Base-by-base conservation (phyloP, 2,329 filamentous ascomycete species). In the Curvularia lunata region DNA sequence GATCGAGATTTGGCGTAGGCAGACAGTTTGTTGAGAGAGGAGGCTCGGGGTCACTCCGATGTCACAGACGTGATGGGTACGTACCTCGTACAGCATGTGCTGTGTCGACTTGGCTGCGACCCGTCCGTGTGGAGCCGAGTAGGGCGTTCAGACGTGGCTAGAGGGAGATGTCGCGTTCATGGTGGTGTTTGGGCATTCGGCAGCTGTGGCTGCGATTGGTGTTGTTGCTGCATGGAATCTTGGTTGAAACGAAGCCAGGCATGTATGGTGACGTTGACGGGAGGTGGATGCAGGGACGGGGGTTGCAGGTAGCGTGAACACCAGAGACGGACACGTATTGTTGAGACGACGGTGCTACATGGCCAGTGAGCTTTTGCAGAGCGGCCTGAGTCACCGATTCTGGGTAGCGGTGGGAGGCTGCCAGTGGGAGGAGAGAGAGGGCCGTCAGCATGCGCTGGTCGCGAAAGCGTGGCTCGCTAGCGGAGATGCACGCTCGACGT, bases 281-380 rank as follows among this genome's bases (percentile, higher is more conserved):
- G 28, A 37, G 12, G 42, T 42, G 38, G 23, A 52, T 53, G 49
- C 54, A 53, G 43, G 54, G 42, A 53, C 47, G 53, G 40, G 37
- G 52, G 21, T 40, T 42, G 27, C 27, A 34, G 16, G n/a, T 40
- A 47, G 51, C 23, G 51, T 21, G 25, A 53, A 49, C 37, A 27
- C 19, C 40, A 30, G 40, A 27, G 40, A 16, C 13, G 30, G 43
- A 32, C 48, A 47, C 30, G 45, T 46, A 40, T 58, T 58, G 55
- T 58, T 58, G 55, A 45, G 55, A 49, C 55, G 55, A 48, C 50
- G 51, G 55, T 49, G 50, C 28, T 52, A 37, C 42, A 48, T 56
- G 54, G 42, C 47, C 43, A 48, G 32, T 34, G 48, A 37, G 16
- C 54, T n/a, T 47, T 42, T 56, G 21, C 48, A 32, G 48, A 28